Evolutionary conservation across 805 yeast species (phyloP).

Genomic region (Metahyphopichia silvanorum): DNA sequence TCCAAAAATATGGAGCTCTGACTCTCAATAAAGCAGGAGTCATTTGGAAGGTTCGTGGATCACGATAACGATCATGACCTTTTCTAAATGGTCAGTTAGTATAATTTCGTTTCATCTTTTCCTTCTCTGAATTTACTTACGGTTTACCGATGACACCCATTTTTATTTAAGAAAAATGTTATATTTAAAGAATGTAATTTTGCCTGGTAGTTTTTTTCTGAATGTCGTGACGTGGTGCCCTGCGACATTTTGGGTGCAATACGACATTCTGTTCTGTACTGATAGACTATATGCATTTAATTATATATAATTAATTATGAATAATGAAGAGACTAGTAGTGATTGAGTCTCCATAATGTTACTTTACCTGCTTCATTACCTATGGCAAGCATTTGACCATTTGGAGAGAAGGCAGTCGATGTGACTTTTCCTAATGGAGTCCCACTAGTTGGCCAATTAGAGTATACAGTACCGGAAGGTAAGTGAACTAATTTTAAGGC

Average conservation of each 20-base stretch:
- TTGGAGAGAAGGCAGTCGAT: conserved; percentile 71
- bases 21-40: conserved; percentile 93
- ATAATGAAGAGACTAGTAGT: too few species aligned
- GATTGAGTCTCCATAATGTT: conserved; percentile 84
- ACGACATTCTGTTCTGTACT: too few species aligned
- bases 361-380: conserved; percentile 92
- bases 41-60: conserved; percentile 75
- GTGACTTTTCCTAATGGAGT: conserved; percentile 97
- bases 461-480: conserved; percentile 80
- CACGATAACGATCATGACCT: conserved; percentile 45
- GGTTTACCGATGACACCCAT: conserved; percentile 30
- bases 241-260: too few species aligned
- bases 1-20: conserved; percentile 79
- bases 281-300: too few species aligned
- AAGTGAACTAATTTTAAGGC: conserved; percentile 83
- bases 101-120: conserved; percentile 1
- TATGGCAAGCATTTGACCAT: conserved; percentile 76
- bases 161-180: conserved; percentile 1
- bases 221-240: conserved; percentile 1
- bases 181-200: background rate
- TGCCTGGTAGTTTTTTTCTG: background rate
- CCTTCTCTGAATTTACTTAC: conserved; percentile 14
- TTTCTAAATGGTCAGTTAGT: conserved; percentile 24
- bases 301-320: too few species aligned
- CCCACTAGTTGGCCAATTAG: conserved; percentile 96